Conservation (phyloP, 495 filamentous ascomycete species). For the Zalerion maritima region DNA sequence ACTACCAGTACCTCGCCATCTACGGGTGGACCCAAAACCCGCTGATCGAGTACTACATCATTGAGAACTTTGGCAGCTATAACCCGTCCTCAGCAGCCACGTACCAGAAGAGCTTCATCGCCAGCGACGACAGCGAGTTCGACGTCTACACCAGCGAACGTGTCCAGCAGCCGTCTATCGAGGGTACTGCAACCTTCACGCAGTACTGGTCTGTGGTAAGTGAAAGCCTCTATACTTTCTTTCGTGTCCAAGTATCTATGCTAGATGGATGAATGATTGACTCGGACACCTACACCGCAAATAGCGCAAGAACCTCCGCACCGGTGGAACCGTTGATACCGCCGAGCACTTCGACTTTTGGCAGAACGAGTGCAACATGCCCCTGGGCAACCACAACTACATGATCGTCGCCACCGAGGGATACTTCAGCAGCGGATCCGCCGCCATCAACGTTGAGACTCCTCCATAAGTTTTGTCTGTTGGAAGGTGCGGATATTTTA, state of each 20-base stretch:
- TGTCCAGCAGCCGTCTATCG: constrained; percentile 40
- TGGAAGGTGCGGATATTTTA: too few species aligned
- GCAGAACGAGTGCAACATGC: constrained; percentile 30
- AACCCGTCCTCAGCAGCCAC: constrained; percentile 32
- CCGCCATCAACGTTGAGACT: constrained; percentile 31
- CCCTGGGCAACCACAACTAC: constrained; percentile 39
- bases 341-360: constrained; percentile 48
- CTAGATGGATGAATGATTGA: constrained; percentile 29
- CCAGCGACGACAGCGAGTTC: constrained; percentile 40
- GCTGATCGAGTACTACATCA: constrained; percentile 50
- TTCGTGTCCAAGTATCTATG: constrained; percentile 34
- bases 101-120: constrained; percentile 35
- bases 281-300: constrained; percentile 25
- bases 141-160: constrained; percentile 40
- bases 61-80: constrained; percentile 43
- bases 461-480: constrained; percentile 3
- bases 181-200: constrained; percentile 43
- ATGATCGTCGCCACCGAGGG: constrained; percentile 47
- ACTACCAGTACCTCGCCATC: constrained; percentile 31
- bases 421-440: constrained; percentile 37
- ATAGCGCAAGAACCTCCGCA: constrained; percentile 28
- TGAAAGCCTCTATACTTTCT: too few species aligned
- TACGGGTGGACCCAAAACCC: constrained; percentile 51
- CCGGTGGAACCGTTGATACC: constrained; percentile 28
- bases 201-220: constrained; percentile 51